Evolutionary conservation across 495 filamentous ascomycete species (phyloP).

Genomic region (Trichocladium antarcticum): DNA sequence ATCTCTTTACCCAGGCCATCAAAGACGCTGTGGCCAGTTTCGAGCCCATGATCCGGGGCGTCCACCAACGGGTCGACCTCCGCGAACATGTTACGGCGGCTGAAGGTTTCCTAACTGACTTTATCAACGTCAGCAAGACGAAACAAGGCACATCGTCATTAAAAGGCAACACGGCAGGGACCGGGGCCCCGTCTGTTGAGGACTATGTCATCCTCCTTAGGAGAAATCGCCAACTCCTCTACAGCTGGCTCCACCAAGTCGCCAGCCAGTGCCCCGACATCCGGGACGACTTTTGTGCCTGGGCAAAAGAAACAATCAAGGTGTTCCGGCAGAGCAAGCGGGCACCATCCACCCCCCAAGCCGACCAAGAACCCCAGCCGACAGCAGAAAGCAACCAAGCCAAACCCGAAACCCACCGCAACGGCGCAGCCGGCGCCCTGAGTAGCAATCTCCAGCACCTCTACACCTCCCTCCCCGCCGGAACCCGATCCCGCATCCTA

Average conservation of each 20-base stretch:
- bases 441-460: constrained; percentile 35
- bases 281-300: constrained; percentile 35
- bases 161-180: constrained; percentile 4
- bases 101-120: constrained; percentile 49
- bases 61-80: constrained; percentile 55
- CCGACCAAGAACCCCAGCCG: background rate
- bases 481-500: constrained; percentile 27
- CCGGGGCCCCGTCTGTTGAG: constrained; percentile 41
- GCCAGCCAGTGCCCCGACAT: constrained; percentile 51
- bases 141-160: constrained; percentile 12
- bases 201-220: constrained; percentile 49
- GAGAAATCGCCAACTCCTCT: constrained; percentile 42
- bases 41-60: constrained; percentile 52
- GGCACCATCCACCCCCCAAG: background rate
- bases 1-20: constrained; percentile 47
- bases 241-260: constrained; percentile 53
- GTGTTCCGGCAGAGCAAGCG: constrained; percentile 17
- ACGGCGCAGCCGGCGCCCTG: constrained; percentile 33
- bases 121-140: constrained; percentile 40
- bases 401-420: background rate
- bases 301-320: constrained; percentile 25
- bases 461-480: constrained; percentile 33
- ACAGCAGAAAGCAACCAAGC: background rate
- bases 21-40: constrained; percentile 47
- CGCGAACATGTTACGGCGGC: constrained; percentile 45